These are phyloP conservation scores for Populus nigra DNA, from an alignment of 345 rosid genomes.

Conservation along the genomic window DNA sequence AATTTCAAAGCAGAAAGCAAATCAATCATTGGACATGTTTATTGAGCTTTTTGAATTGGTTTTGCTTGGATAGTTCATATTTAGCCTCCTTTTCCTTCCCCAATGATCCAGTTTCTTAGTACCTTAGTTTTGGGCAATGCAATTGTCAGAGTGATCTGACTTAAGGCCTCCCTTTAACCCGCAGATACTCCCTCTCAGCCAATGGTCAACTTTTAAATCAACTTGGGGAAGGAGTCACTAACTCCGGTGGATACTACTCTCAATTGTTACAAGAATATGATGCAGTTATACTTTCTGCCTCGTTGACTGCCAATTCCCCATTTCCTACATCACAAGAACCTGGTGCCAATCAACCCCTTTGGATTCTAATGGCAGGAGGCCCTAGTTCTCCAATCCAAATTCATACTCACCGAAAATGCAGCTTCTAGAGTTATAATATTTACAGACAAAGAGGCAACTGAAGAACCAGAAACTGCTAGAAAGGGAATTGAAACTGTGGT, in stretches of 20 bases:
- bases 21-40: not conserved
- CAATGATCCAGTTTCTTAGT: not conserved
- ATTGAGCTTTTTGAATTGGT: not conserved
- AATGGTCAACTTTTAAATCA: constrained; percentile 53
- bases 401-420: constrained; percentile 28
- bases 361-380: constrained; percentile 40
- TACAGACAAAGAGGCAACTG: constrained; percentile 25
- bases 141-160: not conserved
- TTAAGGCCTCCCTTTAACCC: constrained; percentile 14
- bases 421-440: constrained; percentile 43
- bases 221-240: constrained; percentile 58
- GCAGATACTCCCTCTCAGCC: constrained; percentile 65
- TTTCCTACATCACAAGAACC: constrained; percentile 55
- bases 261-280: constrained; percentile 71
- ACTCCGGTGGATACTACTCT: constrained; percentile 68
- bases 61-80: not conserved
- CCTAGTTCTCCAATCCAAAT: constrained; percentile 26
- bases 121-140: not conserved
- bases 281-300: constrained; percentile 54
- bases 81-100: not conserved
- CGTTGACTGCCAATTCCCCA: constrained; percentile 33
- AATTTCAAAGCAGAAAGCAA: not conserved
- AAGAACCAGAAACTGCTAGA: constrained; percentile 31
- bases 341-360: constrained; percentile 57
- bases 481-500: constrained; percentile 47